Percentiles rank a stretch among this genome's conserved stretches.
Conservation (phyloP, 345 rosid genomes). For the Leavenworthia alabamica region DNA sequence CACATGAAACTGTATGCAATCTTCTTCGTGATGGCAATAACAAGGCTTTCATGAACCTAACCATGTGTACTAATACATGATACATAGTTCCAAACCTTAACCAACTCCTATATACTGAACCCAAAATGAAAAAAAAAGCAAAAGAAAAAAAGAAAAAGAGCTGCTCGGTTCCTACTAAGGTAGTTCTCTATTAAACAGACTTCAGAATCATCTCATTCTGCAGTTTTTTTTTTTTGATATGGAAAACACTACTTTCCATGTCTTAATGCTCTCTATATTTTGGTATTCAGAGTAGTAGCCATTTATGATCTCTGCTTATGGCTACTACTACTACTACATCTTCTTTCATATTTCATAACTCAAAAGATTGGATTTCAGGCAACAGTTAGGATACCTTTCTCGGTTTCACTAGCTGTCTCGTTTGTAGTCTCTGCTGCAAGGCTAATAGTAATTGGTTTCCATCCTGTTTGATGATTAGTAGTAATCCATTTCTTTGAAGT, state of each 20-base stretch:
- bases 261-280: conserved; percentile 10
- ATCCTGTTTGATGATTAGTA: conserved; percentile 52
- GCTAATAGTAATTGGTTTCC: conserved; percentile 65
- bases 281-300: conserved; percentile 5
- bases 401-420: conserved; percentile 25
- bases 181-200: neutral
- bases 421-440: conserved; percentile 30
- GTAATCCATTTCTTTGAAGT: conserved; percentile 61
- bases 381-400: conserved; percentile 18
- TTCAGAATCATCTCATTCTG: conserved; percentile 20
- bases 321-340: conserved; percentile 19
- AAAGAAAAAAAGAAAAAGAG: neutral
- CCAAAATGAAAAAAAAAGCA: neutral
- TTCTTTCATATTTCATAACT: neutral
- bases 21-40: conserved; percentile 13
- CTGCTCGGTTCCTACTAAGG: neutral
- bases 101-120: neutral
- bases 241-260: conserved; percentile 25
- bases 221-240: conserved; percentile 12
- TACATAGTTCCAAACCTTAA: neutral
- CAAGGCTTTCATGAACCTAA: neutral
- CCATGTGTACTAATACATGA: conserved; percentile 17
- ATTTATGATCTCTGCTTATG: neutral
- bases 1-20: conserved; percentile 4
- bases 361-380: conserved; percentile 15